Evolutionary conservation across 2,329 filamentous ascomycete genomes (phyloP).

Genomic region (Aureobasidium lini): DNA sequence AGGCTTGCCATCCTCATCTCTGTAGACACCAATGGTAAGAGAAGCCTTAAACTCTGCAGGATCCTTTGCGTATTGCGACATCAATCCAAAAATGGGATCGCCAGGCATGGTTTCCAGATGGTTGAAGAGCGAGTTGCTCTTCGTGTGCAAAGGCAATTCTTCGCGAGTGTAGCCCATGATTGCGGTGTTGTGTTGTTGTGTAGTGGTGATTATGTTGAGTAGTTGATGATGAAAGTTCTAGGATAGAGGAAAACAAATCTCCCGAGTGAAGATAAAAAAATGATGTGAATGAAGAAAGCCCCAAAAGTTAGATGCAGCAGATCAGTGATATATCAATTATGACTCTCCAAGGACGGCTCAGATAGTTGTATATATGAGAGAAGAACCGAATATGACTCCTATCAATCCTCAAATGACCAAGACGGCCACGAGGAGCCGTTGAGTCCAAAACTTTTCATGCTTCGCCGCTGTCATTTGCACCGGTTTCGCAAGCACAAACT

Average conservation of each 20-base stretch:
- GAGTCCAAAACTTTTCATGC: background rate
- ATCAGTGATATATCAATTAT: too few relatives aligned
- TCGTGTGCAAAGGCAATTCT: background rate
- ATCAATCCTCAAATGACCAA: background rate
- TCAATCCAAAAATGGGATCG: conserved; percentile 78
- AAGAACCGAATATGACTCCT: background rate
- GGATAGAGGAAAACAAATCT: too few relatives aligned
- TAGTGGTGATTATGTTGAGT: background rate
- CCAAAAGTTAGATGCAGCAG: too few relatives aligned
- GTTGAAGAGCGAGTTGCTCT: background rate
- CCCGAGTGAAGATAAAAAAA: too few relatives aligned
- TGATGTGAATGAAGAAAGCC: too few relatives aligned
- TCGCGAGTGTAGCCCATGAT: conserved; percentile 11
- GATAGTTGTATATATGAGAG: too few relatives aligned
- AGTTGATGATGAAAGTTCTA: background rate
- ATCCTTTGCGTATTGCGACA: conserved; percentile 74
- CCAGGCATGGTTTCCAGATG: conserved; percentile 1
- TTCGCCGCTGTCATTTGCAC: background rate
- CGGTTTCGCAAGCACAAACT: background rate
- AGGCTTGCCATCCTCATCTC: conserved; percentile 83
- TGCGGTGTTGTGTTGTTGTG: background rate
- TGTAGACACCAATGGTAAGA: conserved; percentile 83
- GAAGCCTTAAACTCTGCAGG: conserved; percentile 69
- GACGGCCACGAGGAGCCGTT: background rate
- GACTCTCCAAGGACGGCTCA: too few relatives aligned